Percentiles rank a stretch among this genome's conserved stretches.
phyloP scores from a whole-genome alignment of 2,329 filamentous ascomycete species.

The Metarhizium sp. region DNA sequence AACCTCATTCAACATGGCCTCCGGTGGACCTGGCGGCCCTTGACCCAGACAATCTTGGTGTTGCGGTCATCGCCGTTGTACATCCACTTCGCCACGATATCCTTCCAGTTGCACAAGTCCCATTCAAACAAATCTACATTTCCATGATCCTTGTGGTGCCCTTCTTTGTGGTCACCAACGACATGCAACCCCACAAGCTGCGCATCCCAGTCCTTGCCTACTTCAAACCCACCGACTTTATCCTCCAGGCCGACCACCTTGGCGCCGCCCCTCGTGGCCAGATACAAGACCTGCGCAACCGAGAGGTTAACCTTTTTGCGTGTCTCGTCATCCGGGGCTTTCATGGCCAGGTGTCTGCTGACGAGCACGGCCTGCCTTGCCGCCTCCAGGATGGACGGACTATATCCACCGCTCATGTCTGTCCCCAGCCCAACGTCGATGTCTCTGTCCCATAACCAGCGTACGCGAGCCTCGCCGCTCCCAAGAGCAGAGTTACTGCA shows the following conservation, averaged over 20 bases:
- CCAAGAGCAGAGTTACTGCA: too few species aligned
- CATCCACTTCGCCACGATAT: slow-evolving; percentile 85
- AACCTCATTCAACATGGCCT: too few species aligned
- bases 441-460: slow-evolving; percentile 40
- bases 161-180: slow-evolving; percentile 25
- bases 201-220: slow-evolving; percentile 85
- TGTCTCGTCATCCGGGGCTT: slow-evolving; percentile 20
- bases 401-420: slow-evolving; percentile 83
- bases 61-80: slow-evolving; percentile 72
- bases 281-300: slow-evolving; percentile 73
- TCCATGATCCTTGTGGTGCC: slow-evolving; percentile 31
- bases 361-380: slow-evolving; percentile 73
- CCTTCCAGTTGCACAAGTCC: slow-evolving; percentile 62
- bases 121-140: slow-evolving; percentile 84
- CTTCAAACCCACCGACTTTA: slow-evolving; percentile 69
- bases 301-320: slow-evolving; percentile 54
- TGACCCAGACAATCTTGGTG: background rate
- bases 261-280: slow-evolving; percentile 67
- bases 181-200: slow-evolving; percentile 62
- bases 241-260: slow-evolving; percentile 64
- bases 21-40: too few species aligned
- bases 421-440: slow-evolving; percentile 80
- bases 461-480: too few species aligned
- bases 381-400: slow-evolving; percentile 67
- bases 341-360: slow-evolving; percentile 60